phyloP scores from a whole-genome alignment of 208 protist species.

The Endotrypanum monterogeii region DNA sequence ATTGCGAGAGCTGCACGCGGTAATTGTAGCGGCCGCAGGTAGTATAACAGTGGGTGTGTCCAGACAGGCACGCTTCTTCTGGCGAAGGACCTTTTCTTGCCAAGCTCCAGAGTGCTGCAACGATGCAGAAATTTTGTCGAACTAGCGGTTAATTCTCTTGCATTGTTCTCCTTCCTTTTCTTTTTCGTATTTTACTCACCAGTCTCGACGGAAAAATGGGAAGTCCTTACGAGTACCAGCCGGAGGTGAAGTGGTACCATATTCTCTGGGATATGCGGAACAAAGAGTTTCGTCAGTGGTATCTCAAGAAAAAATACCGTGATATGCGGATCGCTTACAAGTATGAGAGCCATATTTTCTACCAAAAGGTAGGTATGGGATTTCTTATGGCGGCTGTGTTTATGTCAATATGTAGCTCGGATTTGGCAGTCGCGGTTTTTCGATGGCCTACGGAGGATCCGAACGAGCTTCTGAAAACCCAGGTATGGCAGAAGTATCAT shows the following conservation, averaged over 20 bases:
- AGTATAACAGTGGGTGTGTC: background rate
- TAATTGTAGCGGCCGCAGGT: background rate
- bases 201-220: conserved; percentile 27
- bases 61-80: background rate
- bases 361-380: conserved; percentile 49
- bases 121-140: background rate
- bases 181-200: background rate
- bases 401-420: conserved; percentile 51
- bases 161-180: conserved; percentile 2
- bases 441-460: conserved; percentile 77
- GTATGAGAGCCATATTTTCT: conserved; percentile 68
- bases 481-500: conserved; percentile 64
- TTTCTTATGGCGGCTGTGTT: conserved; percentile 42
- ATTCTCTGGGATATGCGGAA: conserved; percentile 72
- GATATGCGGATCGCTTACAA: conserved; percentile 67
- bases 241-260: conserved; percentile 72
- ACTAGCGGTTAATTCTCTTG: background rate
- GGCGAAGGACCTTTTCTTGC: background rate
- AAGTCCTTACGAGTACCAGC: conserved; percentile 60
- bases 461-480: conserved; percentile 74
- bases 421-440: conserved; percentile 53
- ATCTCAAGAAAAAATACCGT: conserved; percentile 42
- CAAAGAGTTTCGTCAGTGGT: conserved; percentile 61
- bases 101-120: background rate
- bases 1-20: background rate